These are phyloP conservation scores for Nakazawaea pomicola DNA, from an alignment of 805 yeast species.

Conservation along the genomic window DNA sequence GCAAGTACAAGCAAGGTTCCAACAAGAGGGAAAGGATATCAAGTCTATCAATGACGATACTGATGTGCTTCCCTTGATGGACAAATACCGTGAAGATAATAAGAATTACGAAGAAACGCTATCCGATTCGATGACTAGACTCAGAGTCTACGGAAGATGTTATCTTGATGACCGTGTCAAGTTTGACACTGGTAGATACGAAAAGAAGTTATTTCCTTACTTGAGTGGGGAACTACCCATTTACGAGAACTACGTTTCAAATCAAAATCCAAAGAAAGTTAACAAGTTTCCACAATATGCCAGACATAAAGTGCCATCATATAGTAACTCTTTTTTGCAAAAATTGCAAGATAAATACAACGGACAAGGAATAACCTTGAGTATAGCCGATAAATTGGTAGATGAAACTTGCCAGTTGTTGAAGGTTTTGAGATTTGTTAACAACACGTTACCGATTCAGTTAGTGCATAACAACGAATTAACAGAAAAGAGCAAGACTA, in stretches of 20 bases:
- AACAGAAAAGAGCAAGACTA: conserved; percentile 25
- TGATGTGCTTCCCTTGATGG: conserved; percentile 11
- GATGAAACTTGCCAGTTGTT: conserved; percentile 44
- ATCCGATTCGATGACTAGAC: background rate
- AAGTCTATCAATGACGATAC: background rate
- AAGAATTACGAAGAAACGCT: background rate
- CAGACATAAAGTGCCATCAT: background rate
- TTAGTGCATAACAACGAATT: conserved; percentile 39
- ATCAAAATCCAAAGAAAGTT: background rate
- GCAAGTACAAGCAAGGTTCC: background rate
- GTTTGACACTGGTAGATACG: background rate
- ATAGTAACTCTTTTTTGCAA: conserved; percentile 20
- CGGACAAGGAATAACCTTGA: conserved; percentile 53
- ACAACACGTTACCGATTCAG: conserved; percentile 46
- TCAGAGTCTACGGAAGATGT: conserved; percentile 11
- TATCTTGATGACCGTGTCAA: conserved; percentile 9
- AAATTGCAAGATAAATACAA: conserved; percentile 23
- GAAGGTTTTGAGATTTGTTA: conserved; percentile 42
- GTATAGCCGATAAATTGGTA: conserved; percentile 40
- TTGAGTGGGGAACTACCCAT: conserved; percentile 32
- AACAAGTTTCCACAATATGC: conserved; percentile 8
- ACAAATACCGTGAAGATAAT: conserved; percentile 4
- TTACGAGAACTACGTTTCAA: conserved; percentile 28
- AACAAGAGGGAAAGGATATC: conserved; percentile 4
- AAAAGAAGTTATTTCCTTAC: conserved; percentile 34